Base-by-base conservation (phyloP, 768 basidiomycete genomes). In the Boletus sp. region DNA sequence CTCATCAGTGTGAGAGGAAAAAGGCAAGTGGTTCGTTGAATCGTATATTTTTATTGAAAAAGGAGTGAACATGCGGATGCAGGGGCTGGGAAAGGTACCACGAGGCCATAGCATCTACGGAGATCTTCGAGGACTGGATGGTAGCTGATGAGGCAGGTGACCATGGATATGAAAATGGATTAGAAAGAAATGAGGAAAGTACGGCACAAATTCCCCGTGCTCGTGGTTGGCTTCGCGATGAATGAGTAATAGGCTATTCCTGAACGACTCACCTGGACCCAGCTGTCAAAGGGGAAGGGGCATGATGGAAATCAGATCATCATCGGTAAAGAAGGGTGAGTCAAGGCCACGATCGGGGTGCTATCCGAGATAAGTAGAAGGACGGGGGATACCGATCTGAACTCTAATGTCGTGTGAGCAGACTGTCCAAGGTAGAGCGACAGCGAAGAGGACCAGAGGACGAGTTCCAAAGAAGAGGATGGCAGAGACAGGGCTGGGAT, bases 221-320 rank as follows among this genome's bases (percentile, higher is more conserved):
- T 24, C 24, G 24, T 53, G 50, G 50, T 0, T 29, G 33, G 33
- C 47, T 51, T 54, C 33, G 52, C 32, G 24, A 56, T 35, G 32
- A 54, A 54, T 37, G 37, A 24, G 54, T 9, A 12, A 29, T 28
- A n/a, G 33, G 41, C 40, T 46, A 57, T 56, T 56, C 55, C 55
- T 24, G 18, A 57, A 36, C n/a, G 33, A 57, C 32, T 17, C 20
- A 28, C 35, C 52, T 41, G 14, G 24, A 30, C 17, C 11, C 24
- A 3, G 24, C 24, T 24, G 24, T 24, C 24, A 24, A 24, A 24
- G 24, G 24, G 24, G 24, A 24, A 2, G 24, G 24, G 24, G 24
- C 2, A 24, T 24, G 24, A 24, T 24, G 24, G 24, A 24, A 1
- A 24, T 24, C 24, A 24, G 24, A 24, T 24, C 24, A 24, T 24